A percentile compares a stretch with the other conserved stretches of the same genome.
phyloP scores from a whole-genome alignment of 306 rosid species.

The Malus fusca region DNA sequence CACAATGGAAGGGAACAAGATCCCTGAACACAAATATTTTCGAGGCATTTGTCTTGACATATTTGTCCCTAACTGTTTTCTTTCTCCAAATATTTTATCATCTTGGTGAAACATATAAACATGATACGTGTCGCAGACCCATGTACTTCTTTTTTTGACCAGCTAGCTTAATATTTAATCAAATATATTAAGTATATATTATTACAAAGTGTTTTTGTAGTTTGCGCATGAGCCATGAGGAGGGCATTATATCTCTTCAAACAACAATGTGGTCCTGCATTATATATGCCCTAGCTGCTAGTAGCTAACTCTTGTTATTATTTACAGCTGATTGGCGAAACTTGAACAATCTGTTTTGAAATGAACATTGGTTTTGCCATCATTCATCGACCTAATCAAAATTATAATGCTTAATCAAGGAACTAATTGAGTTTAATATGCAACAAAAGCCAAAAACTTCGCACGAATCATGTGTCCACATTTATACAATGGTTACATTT shows the following conservation, averaged over 20 bases:
- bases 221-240: conserved; percentile 20
- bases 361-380: conserved; percentile 21
- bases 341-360: conserved; percentile 9
- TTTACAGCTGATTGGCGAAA: conserved; percentile 18
- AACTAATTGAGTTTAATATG: conserved; percentile 13
- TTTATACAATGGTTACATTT: background rate
- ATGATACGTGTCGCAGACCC: conserved; percentile 53
- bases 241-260: conserved; percentile 14
- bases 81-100: conserved; percentile 26
- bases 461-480: conserved; percentile 28
- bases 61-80: conserved; percentile 70
- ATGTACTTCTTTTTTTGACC: conserved; percentile 42
- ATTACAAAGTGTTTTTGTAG: background rate
- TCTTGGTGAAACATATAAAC: conserved; percentile 33
- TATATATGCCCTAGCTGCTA: background rate
- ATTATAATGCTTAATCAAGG: conserved; percentile 12
- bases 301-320: background rate
- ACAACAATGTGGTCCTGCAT: conserved; percentile 50
- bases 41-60: conserved; percentile 41
- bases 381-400: conserved; percentile 25
- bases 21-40: conserved; percentile 39
- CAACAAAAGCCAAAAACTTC: conserved; percentile 41
- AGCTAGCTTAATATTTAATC: conserved; percentile 6
- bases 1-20: conserved; percentile 50
- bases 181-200: background rate